phyloP scores from a whole-genome alignment of 257 asterid genomes.

The Prunella vulgaris region DNA sequence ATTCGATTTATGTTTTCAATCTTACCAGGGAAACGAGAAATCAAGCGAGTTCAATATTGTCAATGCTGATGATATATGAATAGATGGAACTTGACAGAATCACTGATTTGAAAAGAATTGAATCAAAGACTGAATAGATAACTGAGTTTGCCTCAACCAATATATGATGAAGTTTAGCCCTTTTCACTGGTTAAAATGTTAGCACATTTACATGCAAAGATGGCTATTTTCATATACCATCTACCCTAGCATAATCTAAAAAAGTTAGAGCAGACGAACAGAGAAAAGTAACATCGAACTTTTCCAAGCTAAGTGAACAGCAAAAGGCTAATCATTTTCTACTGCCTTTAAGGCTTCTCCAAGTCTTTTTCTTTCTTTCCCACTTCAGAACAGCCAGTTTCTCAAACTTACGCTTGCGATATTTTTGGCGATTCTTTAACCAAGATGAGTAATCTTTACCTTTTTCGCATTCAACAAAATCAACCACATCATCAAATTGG shows the following conservation, averaged over 20 bases:
- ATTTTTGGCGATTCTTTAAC: constrained; percentile 55
- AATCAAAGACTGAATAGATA: not conserved
- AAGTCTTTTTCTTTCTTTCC: constrained; percentile 53
- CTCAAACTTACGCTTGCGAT: constrained; percentile 49
- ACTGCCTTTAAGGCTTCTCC: constrained; percentile 41
- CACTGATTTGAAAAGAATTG: too few relatives aligned
- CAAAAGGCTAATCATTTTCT: constrained; percentile 8
- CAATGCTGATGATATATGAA: not conserved
- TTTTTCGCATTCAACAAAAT: constrained; percentile 58
- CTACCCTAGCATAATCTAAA: too few relatives aligned
- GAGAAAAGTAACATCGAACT: too few relatives aligned
- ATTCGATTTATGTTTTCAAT: not conserved
- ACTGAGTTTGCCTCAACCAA: not conserved
- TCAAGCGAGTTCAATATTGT: not conserved
- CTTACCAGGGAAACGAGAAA: not conserved
- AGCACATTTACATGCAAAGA: not conserved
- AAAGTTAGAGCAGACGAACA: too few relatives aligned
- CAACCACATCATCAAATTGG: constrained; percentile 51
- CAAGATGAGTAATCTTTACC: constrained; percentile 68
- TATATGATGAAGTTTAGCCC: not conserved
- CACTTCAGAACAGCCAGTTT: constrained; percentile 57
- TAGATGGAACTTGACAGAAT: not conserved
- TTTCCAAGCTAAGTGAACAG: not conserved
- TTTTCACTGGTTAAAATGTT: constrained; percentile 1
- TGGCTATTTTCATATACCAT: not conserved